phyloP scores from a whole-genome alignment of 2,329 filamentous ascomycete genomes.

The Xylariaceae sp. region DNA sequence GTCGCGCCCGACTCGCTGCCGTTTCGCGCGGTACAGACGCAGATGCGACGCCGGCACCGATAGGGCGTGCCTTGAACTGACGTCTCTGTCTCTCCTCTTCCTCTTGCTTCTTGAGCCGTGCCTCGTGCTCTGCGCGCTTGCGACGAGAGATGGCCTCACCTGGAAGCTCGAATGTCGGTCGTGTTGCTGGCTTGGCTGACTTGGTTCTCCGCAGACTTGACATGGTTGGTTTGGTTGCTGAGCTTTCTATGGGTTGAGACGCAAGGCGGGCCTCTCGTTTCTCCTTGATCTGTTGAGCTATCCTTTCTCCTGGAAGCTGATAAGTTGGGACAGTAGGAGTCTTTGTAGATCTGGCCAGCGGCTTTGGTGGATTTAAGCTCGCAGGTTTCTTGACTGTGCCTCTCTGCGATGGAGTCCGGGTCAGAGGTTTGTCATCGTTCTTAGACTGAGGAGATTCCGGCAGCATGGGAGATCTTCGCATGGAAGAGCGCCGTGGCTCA shows the following conservation, averaged over 20 bases:
- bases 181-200: constrained; percentile 48
- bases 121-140: constrained; percentile 49
- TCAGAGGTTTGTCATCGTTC: constrained; percentile 17
- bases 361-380: constrained; percentile 42
- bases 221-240: constrained; percentile 21
- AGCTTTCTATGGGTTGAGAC: constrained; percentile 26
- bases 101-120: constrained; percentile 50
- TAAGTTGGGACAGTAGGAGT: constrained; percentile 51
- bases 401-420: constrained; percentile 23
- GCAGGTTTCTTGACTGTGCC: constrained; percentile 30
- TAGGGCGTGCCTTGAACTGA: constrained; percentile 60
- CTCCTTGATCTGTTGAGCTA: constrained; percentile 37
- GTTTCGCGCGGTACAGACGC: constrained; percentile 50
- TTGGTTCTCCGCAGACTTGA: constrained; percentile 42
- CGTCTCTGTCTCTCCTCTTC: constrained; percentile 57
- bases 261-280: constrained; percentile 46
- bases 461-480: constrained; percentile 38
- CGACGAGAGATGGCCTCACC: constrained; percentile 58
- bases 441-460: constrained; percentile 25
- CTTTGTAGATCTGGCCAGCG: constrained; percentile 48
- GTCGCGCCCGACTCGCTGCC: constrained; percentile 52
- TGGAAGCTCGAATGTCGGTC: constrained; percentile 57
- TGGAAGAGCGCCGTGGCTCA: constrained; percentile 28
- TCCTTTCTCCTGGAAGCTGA: constrained; percentile 59
- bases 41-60: constrained; percentile 40